Evolutionary conservation across 2,329 filamentous ascomycete genomes (phyloP).

Genomic region (Phyllosticta citrichinensis): DNA sequence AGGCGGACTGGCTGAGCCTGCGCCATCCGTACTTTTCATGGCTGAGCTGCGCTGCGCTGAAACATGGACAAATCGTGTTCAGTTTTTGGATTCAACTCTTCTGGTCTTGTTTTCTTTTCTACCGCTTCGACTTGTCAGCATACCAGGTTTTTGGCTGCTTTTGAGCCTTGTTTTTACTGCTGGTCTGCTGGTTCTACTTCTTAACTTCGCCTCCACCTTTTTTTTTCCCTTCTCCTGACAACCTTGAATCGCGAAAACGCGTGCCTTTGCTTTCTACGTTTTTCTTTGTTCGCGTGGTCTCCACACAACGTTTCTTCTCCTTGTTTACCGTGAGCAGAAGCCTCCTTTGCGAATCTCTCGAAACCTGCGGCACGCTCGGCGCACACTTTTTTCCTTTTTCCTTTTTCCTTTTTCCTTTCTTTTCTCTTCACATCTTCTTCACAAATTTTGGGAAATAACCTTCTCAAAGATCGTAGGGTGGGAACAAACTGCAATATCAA

Average conservation of each 20-base stretch:
- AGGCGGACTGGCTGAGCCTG: slow-evolving; percentile 11
- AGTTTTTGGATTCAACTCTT: background rate
- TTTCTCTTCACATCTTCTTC: slow-evolving; percentile 5
- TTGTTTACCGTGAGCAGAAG: background rate
- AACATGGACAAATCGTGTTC: slow-evolving; percentile 5
- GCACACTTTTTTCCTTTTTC: background rate
- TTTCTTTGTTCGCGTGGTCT: background rate
- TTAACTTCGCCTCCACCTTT: background rate
- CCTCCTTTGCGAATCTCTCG: background rate
- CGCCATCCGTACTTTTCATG: slow-evolving; percentile 10
- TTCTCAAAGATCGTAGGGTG: background rate
- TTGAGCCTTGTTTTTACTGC: slow-evolving; percentile 3
- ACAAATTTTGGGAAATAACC: background rate
- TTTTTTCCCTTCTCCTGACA: background rate
- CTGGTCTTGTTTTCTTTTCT: slow-evolving; percentile 2
- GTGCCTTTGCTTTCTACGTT: background rate
- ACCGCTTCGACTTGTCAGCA: background rate
- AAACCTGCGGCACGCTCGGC: background rate
- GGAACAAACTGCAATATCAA: background rate
- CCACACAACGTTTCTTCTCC: background rate
- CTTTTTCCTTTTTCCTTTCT: slow-evolving; percentile 5
- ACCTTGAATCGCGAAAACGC: background rate
- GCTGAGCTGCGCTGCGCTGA: slow-evolving; percentile 9
- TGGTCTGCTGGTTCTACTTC: background rate
- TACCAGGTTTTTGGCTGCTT: background rate